phyloP scores from a whole-genome alignment of 208 protist species.

The Wallacemonas sp. region DNA sequence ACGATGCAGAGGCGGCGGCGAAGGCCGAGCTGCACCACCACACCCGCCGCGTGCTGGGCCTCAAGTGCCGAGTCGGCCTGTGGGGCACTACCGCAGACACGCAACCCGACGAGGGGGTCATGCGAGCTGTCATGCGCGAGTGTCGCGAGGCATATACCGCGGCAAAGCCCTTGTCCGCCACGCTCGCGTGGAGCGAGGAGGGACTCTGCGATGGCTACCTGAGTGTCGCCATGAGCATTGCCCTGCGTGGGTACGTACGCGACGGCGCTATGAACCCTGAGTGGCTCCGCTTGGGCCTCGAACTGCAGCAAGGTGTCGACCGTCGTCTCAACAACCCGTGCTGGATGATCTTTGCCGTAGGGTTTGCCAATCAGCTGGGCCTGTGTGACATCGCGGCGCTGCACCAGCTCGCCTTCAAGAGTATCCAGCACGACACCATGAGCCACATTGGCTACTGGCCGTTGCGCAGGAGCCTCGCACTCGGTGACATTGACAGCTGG shows the following conservation, averaged over 20 bases:
- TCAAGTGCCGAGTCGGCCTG: slow-evolving; percentile 65
- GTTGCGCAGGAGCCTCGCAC: slow-evolving; percentile 45
- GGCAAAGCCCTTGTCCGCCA: slow-evolving; percentile 44
- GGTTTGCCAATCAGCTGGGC: slow-evolving; percentile 64
- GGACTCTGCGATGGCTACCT: slow-evolving; percentile 85
- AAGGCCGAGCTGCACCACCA: slow-evolving; percentile 29
- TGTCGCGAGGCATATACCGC: slow-evolving; percentile 46
- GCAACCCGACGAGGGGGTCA: slow-evolving; percentile 24
- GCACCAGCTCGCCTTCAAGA: slow-evolving; percentile 80
- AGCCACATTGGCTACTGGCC: slow-evolving; percentile 84
- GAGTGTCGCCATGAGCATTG: slow-evolving; percentile 63
- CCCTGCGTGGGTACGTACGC: slow-evolving; percentile 47
- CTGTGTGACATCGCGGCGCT: slow-evolving; percentile 59
- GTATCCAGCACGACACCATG: slow-evolving; percentile 90
- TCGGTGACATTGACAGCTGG: slow-evolving; percentile 60
- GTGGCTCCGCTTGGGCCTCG: slow-evolving; percentile 50
- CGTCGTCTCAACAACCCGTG: slow-evolving; percentile 75
- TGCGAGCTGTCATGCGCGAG: slow-evolving; percentile 38
- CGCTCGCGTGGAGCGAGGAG: slow-evolving; percentile 81
- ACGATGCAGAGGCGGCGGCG: background rate
- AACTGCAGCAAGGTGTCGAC: slow-evolving; percentile 49
- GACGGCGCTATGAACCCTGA: slow-evolving; percentile 26
- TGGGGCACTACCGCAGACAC: slow-evolving; percentile 39
- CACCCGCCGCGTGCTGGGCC: slow-evolving; percentile 60
- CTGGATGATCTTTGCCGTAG: slow-evolving; percentile 74